Conservation (phyloP, 2,329 filamentous ascomycete genomes). For the Phoma sp. region DNA sequence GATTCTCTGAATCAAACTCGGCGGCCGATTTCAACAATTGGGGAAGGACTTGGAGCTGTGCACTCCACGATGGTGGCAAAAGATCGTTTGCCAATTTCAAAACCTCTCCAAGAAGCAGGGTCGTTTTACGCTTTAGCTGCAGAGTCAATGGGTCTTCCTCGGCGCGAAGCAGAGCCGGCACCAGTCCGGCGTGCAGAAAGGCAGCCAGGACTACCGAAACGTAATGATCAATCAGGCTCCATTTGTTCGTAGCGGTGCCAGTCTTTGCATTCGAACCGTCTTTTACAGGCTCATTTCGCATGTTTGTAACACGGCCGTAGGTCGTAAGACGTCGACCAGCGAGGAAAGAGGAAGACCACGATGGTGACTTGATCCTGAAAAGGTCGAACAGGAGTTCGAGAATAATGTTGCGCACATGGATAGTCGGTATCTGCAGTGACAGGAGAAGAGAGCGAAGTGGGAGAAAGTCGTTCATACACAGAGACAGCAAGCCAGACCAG, state of each 20-base stretch:
- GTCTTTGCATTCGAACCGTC: conserved; percentile 66
- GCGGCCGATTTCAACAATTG: conserved; percentile 81
- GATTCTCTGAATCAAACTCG: conserved; percentile 71
- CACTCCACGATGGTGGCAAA: conserved; percentile 81
- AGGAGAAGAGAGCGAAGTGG: conserved; percentile 81
- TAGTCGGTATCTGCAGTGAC: conserved; percentile 65
- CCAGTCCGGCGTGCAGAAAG: conserved; percentile 79
- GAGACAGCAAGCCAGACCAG: conserved; percentile 88
- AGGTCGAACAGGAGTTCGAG: conserved; percentile 86
- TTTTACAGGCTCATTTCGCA: conserved; percentile 67
- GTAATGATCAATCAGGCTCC: conserved; percentile 90
- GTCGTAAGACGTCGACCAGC: conserved; percentile 92
- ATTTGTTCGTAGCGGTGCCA: conserved; percentile 67
- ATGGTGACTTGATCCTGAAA: conserved; percentile 87
- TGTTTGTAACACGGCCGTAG: conserved; percentile 89
- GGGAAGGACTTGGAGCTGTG: conserved; percentile 84
- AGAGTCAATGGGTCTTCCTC: conserved; percentile 72
- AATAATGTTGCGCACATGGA: conserved; percentile 72
- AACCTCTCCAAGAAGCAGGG: conserved; percentile 87
- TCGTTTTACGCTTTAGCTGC: conserved; percentile 83
- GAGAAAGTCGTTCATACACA: conserved; percentile 87
- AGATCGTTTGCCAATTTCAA: conserved; percentile 87
- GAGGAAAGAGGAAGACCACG: conserved; percentile 95
- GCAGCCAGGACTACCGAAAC: conserved; percentile 86
- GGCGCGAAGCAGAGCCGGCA: conserved; percentile 61